A percentile compares a stretch with the other conserved stretches of the same genome.
phyloP scores from a whole-genome alignment of 768 basidiomycete species.

The Mycena chlorophos region DNA sequence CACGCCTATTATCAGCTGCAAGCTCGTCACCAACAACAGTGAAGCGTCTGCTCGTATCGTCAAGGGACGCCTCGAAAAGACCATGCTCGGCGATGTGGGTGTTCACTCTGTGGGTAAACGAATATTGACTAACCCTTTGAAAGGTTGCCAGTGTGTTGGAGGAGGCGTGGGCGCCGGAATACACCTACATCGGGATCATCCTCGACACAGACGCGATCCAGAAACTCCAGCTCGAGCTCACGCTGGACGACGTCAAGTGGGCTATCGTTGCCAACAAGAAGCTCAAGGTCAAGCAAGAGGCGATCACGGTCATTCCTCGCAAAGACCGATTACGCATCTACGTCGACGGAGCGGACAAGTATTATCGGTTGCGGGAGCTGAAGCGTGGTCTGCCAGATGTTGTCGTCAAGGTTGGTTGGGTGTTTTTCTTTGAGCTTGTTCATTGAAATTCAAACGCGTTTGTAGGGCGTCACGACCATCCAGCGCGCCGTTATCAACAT shows the following conservation, averaged over 20 bases:
- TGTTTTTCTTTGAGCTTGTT: not conserved
- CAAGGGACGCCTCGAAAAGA: slow-evolving; percentile 94
- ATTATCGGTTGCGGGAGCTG: slow-evolving; percentile 80
- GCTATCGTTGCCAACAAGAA: slow-evolving; percentile 85
- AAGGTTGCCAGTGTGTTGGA: slow-evolving; percentile 91
- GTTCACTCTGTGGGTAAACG: not conserved
- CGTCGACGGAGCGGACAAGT: slow-evolving; percentile 75
- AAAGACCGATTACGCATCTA: slow-evolving; percentile 79
- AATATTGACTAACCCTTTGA: slow-evolving; percentile 1
- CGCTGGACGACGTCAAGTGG: slow-evolving; percentile 90
- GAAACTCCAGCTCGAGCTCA: slow-evolving; percentile 92
- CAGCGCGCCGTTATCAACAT: slow-evolving; percentile 95
- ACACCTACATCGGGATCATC: slow-evolving; percentile 91
- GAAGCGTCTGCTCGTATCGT: slow-evolving; percentile 98
- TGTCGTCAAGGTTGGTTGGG: slow-evolving; percentile 74
- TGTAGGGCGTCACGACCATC: slow-evolving; percentile 80
- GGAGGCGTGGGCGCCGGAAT: slow-evolving; percentile 92
- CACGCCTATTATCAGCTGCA: slow-evolving; percentile 98
- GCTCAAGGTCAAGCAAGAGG: slow-evolving; percentile 87
- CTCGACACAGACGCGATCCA: slow-evolving; percentile 86
- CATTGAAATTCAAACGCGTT: not conserved
- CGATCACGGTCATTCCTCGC: slow-evolving; percentile 74
- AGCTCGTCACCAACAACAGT: slow-evolving; percentile 78
- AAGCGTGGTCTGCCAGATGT: slow-evolving; percentile 82
- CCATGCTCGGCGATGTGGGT: slow-evolving; percentile 86